Conservation (phyloP, 1,284 basidiomycete genomes). For the Stygiomarasmius scandens region DNA sequence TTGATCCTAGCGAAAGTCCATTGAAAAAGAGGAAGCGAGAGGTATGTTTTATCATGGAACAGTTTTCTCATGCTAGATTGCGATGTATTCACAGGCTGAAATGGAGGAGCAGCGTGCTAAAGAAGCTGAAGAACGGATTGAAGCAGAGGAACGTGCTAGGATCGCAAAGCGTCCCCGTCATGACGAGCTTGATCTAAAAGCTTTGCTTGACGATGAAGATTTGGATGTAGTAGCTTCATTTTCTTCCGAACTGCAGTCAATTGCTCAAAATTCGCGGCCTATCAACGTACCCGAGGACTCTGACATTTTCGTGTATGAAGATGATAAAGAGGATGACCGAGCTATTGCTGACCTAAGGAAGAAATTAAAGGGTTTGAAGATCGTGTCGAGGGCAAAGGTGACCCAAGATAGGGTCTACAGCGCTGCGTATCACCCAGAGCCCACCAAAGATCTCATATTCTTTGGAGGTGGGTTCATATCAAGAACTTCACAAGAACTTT, state of each 20-base stretch:
- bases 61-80: not conserved
- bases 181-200: constrained; percentile 62
- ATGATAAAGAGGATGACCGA: constrained; percentile 46
- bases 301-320: constrained; percentile 53
- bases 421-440: constrained; percentile 76
- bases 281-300: constrained; percentile 43
- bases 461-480: constrained; percentile 61
- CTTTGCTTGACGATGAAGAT: constrained; percentile 52
- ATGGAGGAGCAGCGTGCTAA: constrained; percentile 48
- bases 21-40: constrained; percentile 64
- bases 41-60: constrained; percentile 41
- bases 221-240: constrained; percentile 49
- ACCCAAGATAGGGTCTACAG: constrained; percentile 73
- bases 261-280: constrained; percentile 37
- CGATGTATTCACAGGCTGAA: constrained; percentile 34
- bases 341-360: constrained; percentile 56
- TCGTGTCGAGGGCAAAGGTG: constrained; percentile 76
- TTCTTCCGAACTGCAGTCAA: constrained; percentile 41
- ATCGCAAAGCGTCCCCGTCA: constrained; percentile 68
- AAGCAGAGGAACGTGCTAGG: constrained; percentile 61
- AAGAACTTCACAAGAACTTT: not conserved
- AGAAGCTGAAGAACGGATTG: constrained; percentile 60
- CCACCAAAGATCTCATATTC: constrained; percentile 78
- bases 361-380: constrained; percentile 54
- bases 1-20: constrained; percentile 66